Evolutionary conservation across 192 early-diverging fungal genomes (phyloP).

Genomic region (Entomortierella beljakovae): DNA sequence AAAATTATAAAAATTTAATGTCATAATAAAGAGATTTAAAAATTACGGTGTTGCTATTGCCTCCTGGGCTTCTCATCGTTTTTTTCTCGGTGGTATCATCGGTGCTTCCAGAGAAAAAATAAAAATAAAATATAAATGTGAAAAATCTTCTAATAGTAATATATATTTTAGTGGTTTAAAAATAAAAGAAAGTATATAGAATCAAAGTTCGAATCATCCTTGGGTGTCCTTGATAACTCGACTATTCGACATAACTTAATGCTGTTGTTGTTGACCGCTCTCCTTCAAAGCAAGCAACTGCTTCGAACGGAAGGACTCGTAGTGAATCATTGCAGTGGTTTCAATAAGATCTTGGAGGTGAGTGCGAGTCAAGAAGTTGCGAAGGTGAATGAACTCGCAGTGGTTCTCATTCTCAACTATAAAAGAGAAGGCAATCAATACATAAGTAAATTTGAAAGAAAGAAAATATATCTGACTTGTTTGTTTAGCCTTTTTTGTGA

Average conservation of each 20-base stretch:
- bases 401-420: constrained; percentile 94
- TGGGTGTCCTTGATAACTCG: not conserved
- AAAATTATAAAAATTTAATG: too few relatives aligned
- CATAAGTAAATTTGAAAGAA: not conserved
- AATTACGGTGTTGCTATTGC: too few relatives aligned
- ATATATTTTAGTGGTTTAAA: not conserved
- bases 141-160: not conserved
- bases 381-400: constrained; percentile 94
- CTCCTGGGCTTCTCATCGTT: too few relatives aligned
- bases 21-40: too few relatives aligned
- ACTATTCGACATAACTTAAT: constrained; percentile 3
- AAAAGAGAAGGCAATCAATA: not conserved
- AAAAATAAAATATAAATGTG: not conserved
- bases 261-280: constrained; percentile 57
- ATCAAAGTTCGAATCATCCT: not conserved
- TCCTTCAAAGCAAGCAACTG: constrained; percentile 71
- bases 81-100: constrained; percentile 1
- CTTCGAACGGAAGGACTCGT: constrained; percentile 94
- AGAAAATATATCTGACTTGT: not conserved
- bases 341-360: constrained; percentile 98
- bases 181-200: constrained; percentile 1
- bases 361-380: constrained; percentile 94
- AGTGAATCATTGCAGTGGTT: constrained; percentile 93
- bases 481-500: not conserved
- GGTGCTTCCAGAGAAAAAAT: not conserved